Conservation (phyloP, 176 grass and related monocot genomes). For the sorghum (Sorghum bicolor) region DNA sequence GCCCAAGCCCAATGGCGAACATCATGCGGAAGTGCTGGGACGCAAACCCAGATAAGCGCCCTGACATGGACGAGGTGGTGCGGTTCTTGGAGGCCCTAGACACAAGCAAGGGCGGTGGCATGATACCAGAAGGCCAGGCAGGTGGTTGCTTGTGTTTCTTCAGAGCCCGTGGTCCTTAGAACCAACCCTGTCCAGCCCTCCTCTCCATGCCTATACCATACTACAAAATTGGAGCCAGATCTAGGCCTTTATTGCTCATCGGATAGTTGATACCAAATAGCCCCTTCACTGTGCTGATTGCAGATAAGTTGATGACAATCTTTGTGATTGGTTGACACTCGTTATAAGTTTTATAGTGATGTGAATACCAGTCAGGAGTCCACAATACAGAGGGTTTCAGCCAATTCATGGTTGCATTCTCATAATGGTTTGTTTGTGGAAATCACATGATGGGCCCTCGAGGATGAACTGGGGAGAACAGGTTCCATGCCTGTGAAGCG, state of each 20-base stretch:
- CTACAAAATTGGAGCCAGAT: neutral
- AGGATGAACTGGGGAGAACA: neutral
- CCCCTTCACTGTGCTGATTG: neutral
- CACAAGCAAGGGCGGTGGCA: constrained; percentile 74
- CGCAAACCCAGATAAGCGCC: constrained; percentile 62
- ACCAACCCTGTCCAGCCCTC: neutral
- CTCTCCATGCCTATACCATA: neutral
- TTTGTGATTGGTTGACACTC: constrained; percentile 1
- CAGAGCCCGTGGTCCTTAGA: constrained; percentile 50
- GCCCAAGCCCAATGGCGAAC: constrained; percentile 48
- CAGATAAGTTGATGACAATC: neutral
- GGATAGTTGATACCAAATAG: neutral
- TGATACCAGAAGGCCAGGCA: constrained; percentile 58
- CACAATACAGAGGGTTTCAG: neutral
- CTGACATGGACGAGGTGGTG: constrained; percentile 79
- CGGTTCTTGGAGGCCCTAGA: constrained; percentile 58
- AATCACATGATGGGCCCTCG: neutral
- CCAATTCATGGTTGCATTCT: neutral
- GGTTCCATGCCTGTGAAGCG: neutral
- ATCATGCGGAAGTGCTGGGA: constrained; percentile 94
- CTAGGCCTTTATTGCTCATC: neutral
- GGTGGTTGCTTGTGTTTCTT: constrained; percentile 68
- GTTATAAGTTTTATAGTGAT: neutral
- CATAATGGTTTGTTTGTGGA: neutral
- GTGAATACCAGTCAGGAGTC: constrained; percentile 1